These are phyloP conservation scores for Sugiyamaella neomexicana DNA, from an alignment of 1,139 yeast species.

Conservation along the genomic window DNA sequence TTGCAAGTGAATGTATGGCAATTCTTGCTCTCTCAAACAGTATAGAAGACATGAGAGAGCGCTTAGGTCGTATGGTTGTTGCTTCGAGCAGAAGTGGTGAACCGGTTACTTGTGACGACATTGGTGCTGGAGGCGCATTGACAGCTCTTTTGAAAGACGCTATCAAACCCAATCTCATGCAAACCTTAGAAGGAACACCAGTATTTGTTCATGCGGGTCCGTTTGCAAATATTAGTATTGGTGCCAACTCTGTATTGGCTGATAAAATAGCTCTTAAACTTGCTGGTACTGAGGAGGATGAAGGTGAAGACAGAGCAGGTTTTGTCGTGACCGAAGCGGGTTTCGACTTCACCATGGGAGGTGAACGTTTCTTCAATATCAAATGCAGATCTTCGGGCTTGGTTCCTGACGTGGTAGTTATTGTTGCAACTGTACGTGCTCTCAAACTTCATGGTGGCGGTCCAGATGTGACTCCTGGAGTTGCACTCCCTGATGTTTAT, in stretches of 20 bases:
- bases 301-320: conserved; percentile 66
- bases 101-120: conserved; percentile 93
- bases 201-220: conserved; percentile 99
- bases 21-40: conserved; percentile 87
- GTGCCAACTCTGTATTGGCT: conserved; percentile 87
- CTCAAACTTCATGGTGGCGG: conserved; percentile 98
- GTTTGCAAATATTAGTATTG: conserved; percentile 95
- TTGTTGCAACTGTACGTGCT: conserved; percentile 97
- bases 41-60: conserved; percentile 81
- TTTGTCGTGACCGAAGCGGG: conserved; percentile 98
- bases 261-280: conserved; percentile 93
- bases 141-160: conserved; percentile 96
- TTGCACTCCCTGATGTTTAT: conserved; percentile 83
- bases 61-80: conserved; percentile 89
- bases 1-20: conserved; percentile 98
- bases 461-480: conserved; percentile 96
- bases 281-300: conserved; percentile 66
- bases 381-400: conserved; percentile 93
- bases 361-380: conserved; percentile 94
- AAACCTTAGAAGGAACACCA: conserved; percentile 93
- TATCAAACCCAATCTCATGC: conserved; percentile 96
- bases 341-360: conserved; percentile 99
- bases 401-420: conserved; percentile 86
- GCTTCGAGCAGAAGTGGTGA: conserved; percentile 81
- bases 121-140: conserved; percentile 96